These are phyloP conservation scores for Chaetomium sp. DNA, from an alignment of 2,329 filamentous ascomycete genomes.

Conservation along the genomic window DNA sequence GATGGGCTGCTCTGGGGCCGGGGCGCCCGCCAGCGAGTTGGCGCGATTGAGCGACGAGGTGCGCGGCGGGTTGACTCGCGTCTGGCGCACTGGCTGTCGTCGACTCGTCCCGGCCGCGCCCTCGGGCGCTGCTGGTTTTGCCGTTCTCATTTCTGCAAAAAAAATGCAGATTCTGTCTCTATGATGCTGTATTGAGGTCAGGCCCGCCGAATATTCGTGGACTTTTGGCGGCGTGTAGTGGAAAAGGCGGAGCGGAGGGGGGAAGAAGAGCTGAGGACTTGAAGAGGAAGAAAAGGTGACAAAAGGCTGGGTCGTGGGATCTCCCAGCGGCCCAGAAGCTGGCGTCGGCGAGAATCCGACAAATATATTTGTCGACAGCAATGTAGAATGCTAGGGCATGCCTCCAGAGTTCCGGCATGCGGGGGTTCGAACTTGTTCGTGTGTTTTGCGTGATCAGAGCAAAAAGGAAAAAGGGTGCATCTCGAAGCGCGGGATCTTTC, in stretches of 20 bases:
- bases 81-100: constrained; percentile 58
- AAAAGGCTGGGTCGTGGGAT: not conserved
- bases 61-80: constrained; percentile 58
- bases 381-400: constrained; percentile 6
- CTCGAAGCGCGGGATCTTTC: constrained; percentile 6
- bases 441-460: constrained; percentile 8
- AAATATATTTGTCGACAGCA: not conserved
- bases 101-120: constrained; percentile 36
- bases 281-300: constrained; percentile 8
- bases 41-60: constrained; percentile 43
- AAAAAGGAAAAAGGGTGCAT: constrained; percentile 17
- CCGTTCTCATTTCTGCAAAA: constrained; percentile 45
- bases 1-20: constrained; percentile 51
- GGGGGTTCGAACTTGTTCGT: not conserved
- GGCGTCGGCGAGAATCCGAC: constrained; percentile 1
- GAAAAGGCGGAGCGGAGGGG: not conserved
- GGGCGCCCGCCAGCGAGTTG: constrained; percentile 39
- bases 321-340: not conserved
- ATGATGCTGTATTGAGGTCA: not conserved
- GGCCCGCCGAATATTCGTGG: not conserved
- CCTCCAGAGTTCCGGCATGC: not conserved
- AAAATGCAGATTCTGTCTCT: not conserved
- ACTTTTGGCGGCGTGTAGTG: not conserved
- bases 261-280: constrained; percentile 1
- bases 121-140: constrained; percentile 39